These are phyloP conservation scores for Nosema muscidifuracis DNA, from an alignment of 371 early-diverging fungal genomes.

Conservation along the genomic window DNA sequence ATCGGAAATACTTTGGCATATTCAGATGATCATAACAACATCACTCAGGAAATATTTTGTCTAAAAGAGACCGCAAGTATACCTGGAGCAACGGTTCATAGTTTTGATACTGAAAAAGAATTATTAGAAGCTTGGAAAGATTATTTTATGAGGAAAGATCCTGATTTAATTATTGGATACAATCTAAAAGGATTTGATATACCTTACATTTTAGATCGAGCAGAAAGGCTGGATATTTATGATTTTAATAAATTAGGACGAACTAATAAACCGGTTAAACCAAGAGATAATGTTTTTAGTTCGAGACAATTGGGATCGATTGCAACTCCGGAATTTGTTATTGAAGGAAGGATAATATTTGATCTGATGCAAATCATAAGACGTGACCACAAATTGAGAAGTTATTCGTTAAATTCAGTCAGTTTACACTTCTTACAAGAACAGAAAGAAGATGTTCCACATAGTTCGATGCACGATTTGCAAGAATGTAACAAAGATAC, in stretches of 20 bases:
- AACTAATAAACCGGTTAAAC: slow-evolving; percentile 65
- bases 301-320: slow-evolving; percentile 85
- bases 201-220: slow-evolving; percentile 88
- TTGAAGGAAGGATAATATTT: slow-evolving; percentile 87
- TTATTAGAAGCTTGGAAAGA: slow-evolving; percentile 72
- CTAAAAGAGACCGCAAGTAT: slow-evolving; percentile 75
- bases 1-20: slow-evolving; percentile 84
- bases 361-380: slow-evolving; percentile 90
- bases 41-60: slow-evolving; percentile 82
- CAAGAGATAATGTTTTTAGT: slow-evolving; percentile 74
- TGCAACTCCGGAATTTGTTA: slow-evolving; percentile 73
- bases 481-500: slow-evolving; percentile 88
- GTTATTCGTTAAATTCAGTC: slow-evolving; percentile 91
- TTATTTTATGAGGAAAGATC: slow-evolving; percentile 68
- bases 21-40: slow-evolving; percentile 74
- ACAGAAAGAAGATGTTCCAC: slow-evolving; percentile 98
- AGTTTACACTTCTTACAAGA: slow-evolving; percentile 89
- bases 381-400: slow-evolving; percentile 87
- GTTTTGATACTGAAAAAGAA: slow-evolving; percentile 74
- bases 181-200: slow-evolving; percentile 96
- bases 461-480: slow-evolving; percentile 87
- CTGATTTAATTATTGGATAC: slow-evolving; percentile 96
- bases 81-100: slow-evolving; percentile 77
- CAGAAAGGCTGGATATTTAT: slow-evolving; percentile 68
- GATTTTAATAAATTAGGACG: slow-evolving; percentile 79